Percentiles rank a stretch among this genome's conserved stretches.
These are phyloP conservation scores for Pyricularia pennisetigena DNA, from an alignment of 2,329 filamentous ascomycete species.

Conservation along the genomic window DNA sequence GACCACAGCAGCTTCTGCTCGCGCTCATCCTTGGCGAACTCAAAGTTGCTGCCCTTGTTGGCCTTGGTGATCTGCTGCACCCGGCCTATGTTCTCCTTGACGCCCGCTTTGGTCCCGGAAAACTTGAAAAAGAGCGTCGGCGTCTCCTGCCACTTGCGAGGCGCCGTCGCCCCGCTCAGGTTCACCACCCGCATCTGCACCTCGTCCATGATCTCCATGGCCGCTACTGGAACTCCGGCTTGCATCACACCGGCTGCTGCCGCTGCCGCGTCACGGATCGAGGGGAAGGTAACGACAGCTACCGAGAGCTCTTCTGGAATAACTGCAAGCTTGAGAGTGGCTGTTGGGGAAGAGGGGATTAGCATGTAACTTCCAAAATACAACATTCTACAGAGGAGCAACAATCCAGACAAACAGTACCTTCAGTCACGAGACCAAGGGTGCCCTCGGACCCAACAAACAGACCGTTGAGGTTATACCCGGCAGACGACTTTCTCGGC, in stretches of 20 bases:
- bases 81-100: slow-evolving; percentile 63
- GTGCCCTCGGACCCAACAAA: slow-evolving; percentile 86
- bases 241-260: slow-evolving; percentile 70
- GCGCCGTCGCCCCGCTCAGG: slow-evolving; percentile 57
- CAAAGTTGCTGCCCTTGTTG: slow-evolving; percentile 58
- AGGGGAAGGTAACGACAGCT: slow-evolving; percentile 70
- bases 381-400: too few relatives aligned
- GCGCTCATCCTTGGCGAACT: slow-evolving; percentile 62
- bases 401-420: slow-evolving; percentile 15
- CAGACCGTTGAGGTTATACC: slow-evolving; percentile 72
- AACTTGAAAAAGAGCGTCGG: slow-evolving; percentile 83
- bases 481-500: slow-evolving; percentile 73
- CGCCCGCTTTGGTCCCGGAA: slow-evolving; percentile 67
- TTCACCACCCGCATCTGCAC: slow-evolving; percentile 82
- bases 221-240: slow-evolving; percentile 61
- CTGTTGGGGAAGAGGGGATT: slow-evolving; percentile 19
- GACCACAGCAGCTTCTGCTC: slow-evolving; percentile 73
- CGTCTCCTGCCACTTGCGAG: slow-evolving; percentile 61
- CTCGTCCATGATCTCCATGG: slow-evolving; percentile 83
- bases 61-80: slow-evolving; percentile 58
- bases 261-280: slow-evolving; percentile 64
- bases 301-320: slow-evolving; percentile 69
- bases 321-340: slow-evolving; percentile 69
- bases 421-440: slow-evolving; percentile 80
- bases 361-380: not conserved